phyloP scores from a whole-genome alignment of 2,329 filamentous ascomycete species.

The Fusarium sp. region DNA sequence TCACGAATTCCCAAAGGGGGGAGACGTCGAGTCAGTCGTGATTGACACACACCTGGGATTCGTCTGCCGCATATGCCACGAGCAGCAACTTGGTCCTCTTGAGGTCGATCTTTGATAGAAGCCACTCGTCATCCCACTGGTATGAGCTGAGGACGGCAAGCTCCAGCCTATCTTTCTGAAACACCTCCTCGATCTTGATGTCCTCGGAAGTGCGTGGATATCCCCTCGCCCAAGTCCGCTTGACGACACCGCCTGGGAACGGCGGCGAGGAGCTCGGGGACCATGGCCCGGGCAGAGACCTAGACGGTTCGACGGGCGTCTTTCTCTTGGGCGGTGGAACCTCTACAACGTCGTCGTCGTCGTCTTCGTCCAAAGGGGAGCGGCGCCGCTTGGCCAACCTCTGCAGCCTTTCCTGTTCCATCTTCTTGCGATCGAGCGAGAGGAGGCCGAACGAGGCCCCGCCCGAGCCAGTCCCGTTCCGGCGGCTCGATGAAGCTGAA shows the following conservation, averaged over 20 bases:
- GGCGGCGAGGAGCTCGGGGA: slow-evolving; percentile 46
- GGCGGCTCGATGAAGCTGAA: slow-evolving; percentile 28
- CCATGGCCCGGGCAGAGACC: slow-evolving; percentile 9
- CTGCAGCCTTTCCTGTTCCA: slow-evolving; percentile 86
- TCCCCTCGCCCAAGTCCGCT: slow-evolving; percentile 82
- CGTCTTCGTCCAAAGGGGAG: slow-evolving; percentile 35
- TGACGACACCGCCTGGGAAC: slow-evolving; percentile 74
- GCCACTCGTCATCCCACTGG: slow-evolving; percentile 86
- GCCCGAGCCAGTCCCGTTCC: slow-evolving; percentile 33
- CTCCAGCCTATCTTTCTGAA: slow-evolving; percentile 78
- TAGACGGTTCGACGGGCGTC: slow-evolving; percentile 20
- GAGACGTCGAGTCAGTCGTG: slow-evolving; percentile 15
- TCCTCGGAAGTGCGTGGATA: slow-evolving; percentile 74
- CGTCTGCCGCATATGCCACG: slow-evolving; percentile 65
- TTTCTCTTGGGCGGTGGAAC: slow-evolving; percentile 46
- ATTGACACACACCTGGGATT: slow-evolving; percentile 61
- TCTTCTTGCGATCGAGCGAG: slow-evolving; percentile 79
- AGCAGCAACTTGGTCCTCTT: slow-evolving; percentile 72
- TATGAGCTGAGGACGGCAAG: slow-evolving; percentile 89
- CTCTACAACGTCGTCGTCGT: slow-evolving; percentile 46
- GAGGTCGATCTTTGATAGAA: slow-evolving; percentile 77
- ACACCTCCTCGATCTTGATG: slow-evolving; percentile 88
- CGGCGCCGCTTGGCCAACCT: slow-evolving; percentile 70
- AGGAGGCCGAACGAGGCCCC: slow-evolving; percentile 54
- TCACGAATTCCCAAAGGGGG: slow-evolving; percentile 8